Evolutionary conservation across 2,329 filamentous ascomycete species (phyloP), one percentile per base, ranked within the genome.

Genomic region (Pseudopithomyces chartarum): DNA sequence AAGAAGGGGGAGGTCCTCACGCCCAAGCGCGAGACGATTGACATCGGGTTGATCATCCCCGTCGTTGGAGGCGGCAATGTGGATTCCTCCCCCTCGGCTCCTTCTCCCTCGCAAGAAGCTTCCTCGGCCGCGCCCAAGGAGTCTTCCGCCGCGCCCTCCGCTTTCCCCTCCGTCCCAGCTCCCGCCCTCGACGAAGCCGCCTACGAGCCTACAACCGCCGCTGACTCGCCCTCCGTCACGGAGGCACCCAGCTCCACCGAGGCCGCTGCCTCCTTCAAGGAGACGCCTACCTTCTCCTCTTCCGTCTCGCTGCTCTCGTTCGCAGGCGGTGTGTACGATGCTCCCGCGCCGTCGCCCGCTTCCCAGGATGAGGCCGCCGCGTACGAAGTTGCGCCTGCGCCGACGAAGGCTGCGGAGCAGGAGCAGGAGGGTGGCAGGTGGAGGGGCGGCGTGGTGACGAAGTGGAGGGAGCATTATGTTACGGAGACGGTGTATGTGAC

Each of bases 1-100:
- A 75, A 79, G 62, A 73, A 75, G 60, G 76, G 73, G 53, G 72
- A 78, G 66, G 70, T 68, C 33, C 62, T 81, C 8, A 78, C 71
- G 8, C 61, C 70, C 6, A 60, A 65, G 44, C 63, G 64, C 42
- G 61, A 58, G 51, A 70, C 60, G 15, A 69, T 74, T 40, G 71
- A 74, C 19, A 62, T 73, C 39, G 73, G 73, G 11, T 38, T 63
- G 20, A 34, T 76, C 22, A 62, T 74, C 59, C 48, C 50, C 5
- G 62, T 56, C 6, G 22, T 36, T 8, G 59, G 55, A 40, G 47
- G 58, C 20, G 63, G 61, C 11, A 42, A 34, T 26, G 56, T 63
- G 10, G 62, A 58, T 20, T 56, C 64, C 43, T 45, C 58, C 2
- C 53, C 65, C 5, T 33, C 63, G 19, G 57, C 68, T 17, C 54